Conservation (phyloP, 2,329 filamentous ascomycete species). For the Ophiocordyceps australis region DNA sequence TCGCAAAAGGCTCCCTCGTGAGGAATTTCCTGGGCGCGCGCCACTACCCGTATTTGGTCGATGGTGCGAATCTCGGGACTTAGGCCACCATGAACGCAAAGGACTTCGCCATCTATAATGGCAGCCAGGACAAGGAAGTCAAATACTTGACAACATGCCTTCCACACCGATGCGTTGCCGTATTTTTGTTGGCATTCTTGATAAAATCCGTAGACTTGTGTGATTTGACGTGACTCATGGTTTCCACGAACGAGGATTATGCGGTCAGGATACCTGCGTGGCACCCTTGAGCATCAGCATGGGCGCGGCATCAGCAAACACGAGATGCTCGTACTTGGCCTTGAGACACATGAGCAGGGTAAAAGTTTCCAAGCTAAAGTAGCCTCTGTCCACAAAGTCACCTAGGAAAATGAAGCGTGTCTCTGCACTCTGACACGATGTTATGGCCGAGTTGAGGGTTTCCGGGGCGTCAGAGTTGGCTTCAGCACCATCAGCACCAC, state of each 20-base stretch:
- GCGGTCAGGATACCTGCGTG: slow-evolving; percentile 66
- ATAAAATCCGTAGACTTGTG: slow-evolving; percentile 97
- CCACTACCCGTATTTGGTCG: slow-evolving; percentile 97
- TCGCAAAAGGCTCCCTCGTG: slow-evolving; percentile 98
- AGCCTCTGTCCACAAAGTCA: slow-evolving; percentile 92
- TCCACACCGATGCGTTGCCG: slow-evolving; percentile 98
- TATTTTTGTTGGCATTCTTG: slow-evolving; percentile 98
- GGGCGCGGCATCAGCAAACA: not conserved
- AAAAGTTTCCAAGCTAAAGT: slow-evolving; percentile 96
- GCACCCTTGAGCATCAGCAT: slow-evolving; percentile 9
- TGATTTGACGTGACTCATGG: slow-evolving; percentile 94
- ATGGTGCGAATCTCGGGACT: slow-evolving; percentile 90
- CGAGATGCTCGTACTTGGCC: slow-evolving; percentile 31
- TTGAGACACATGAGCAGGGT: slow-evolving; percentile 94
- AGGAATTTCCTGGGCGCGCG: slow-evolving; percentile 91
- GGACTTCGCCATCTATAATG: slow-evolving; percentile 95
- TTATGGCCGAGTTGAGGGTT: slow-evolving; percentile 11
- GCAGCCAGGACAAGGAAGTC: slow-evolving; percentile 93
- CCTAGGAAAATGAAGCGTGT: slow-evolving; percentile 48
- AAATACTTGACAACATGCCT: slow-evolving; percentile 98
- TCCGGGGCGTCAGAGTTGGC: slow-evolving; percentile 8
- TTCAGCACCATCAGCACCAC: slow-evolving; percentile 30
- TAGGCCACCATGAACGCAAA: slow-evolving; percentile 88
- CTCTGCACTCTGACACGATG: slow-evolving; percentile 28
- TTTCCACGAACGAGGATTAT: slow-evolving; percentile 96